Percentiles rank a stretch among this genome's conserved stretches.
Conservation (phyloP, 805 yeast genomes). For the Cyberlindnera sargentensis region DNA sequence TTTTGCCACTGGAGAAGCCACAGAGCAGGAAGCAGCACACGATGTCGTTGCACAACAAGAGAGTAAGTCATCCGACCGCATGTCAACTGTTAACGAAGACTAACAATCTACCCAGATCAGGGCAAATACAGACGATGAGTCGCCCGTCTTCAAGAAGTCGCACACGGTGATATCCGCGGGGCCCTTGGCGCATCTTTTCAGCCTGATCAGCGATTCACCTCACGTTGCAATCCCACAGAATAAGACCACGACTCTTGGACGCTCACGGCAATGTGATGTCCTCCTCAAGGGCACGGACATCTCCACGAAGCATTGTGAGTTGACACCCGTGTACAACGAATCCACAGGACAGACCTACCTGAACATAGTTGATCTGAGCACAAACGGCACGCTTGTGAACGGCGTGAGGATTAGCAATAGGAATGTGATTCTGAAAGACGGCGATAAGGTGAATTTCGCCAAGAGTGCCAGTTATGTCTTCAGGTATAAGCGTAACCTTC, state of each 20-base stretch:
- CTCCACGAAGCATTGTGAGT: conserved; percentile 57
- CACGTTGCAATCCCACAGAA: conserved; percentile 27
- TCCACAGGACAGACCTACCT: conserved; percentile 30
- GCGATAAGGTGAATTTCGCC: conserved; percentile 56
- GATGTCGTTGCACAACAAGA: conserved; percentile 3
- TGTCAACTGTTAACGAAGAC: background rate
- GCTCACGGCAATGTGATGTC: conserved; percentile 56
- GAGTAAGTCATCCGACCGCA: conserved; percentile 6
- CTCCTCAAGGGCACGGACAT: conserved; percentile 49
- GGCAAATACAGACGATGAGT: conserved; percentile 7
- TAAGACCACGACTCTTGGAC: conserved; percentile 35
- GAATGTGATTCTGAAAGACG: conserved; percentile 46
- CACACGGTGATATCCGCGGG: conserved; percentile 6
- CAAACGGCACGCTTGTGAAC: conserved; percentile 66
- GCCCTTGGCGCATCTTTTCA: conserved; percentile 14
- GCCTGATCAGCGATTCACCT: conserved; percentile 5
- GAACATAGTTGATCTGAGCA: conserved; percentile 44
- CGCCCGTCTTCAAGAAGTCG: conserved; percentile 11
- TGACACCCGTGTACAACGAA: conserved; percentile 35
- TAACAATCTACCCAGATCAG: background rate
- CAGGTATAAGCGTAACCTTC: conserved; percentile 28
- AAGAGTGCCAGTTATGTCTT: conserved; percentile 45
- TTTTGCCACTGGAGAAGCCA: too few relatives aligned
- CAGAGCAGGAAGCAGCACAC: too few relatives aligned
- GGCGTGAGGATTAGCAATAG: conserved; percentile 43